Conservation (phyloP, 306 rosid genomes). For the Ziziphus jujuba region DNA sequence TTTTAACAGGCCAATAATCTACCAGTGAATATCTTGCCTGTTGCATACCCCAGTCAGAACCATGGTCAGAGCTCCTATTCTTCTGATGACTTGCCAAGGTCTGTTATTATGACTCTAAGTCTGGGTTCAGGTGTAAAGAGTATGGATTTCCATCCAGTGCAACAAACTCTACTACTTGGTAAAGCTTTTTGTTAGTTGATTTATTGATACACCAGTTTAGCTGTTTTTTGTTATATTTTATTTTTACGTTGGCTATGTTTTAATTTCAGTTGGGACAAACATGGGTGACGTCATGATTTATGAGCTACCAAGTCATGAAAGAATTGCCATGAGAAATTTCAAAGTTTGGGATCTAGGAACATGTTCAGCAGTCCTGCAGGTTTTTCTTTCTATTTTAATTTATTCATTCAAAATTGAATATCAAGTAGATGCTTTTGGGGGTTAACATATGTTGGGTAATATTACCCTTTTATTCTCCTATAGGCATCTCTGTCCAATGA, state of each 20-base stretch:
- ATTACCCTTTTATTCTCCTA: constrained; percentile 25
- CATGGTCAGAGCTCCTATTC: constrained; percentile 92
- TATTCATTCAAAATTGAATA: constrained; percentile 10
- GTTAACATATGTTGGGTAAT: constrained; percentile 22
- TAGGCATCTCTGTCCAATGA: constrained; percentile 82
- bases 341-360: constrained; percentile 77
- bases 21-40: constrained; percentile 78
- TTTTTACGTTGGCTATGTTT: neutral
- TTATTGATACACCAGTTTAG: neutral
- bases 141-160: constrained; percentile 94
- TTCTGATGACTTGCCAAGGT: constrained; percentile 91
- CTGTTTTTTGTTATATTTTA: constrained; percentile 3
- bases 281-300: constrained; percentile 89
- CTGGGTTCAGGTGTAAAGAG: constrained; percentile 83
- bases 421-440: constrained; percentile 12
- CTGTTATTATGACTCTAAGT: constrained; percentile 65
- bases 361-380: constrained; percentile 79
- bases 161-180: constrained; percentile 93
- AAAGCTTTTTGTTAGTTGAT: constrained; percentile 20
- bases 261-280: constrained; percentile 82
- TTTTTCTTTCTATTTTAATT: constrained; percentile 32
- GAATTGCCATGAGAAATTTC: constrained; percentile 73
- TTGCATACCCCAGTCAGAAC: constrained; percentile 64
- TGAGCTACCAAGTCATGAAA: constrained; percentile 80
- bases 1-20: constrained; percentile 76